Evolutionary conservation across 495 filamentous ascomycete species (phyloP).

Genomic region (Podospora pseudoanserina): DNA sequence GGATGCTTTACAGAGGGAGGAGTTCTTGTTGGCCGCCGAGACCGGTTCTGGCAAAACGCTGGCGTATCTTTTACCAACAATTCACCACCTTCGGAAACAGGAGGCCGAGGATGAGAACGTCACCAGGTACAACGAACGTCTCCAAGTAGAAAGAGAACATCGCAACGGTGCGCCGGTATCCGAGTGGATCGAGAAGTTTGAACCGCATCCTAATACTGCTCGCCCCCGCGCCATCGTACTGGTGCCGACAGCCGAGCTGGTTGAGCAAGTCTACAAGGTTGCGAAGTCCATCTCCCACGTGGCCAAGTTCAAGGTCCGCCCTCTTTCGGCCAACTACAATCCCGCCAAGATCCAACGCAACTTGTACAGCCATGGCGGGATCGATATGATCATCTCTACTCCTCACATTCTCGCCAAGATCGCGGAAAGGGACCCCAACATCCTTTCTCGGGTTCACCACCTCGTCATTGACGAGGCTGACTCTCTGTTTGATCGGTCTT

Average conservation of each 20-base stretch:
- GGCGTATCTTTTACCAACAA: slow-evolving; percentile 76
- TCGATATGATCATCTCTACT: slow-evolving; percentile 84
- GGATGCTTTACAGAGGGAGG: slow-evolving; percentile 46
- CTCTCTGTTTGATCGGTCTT: slow-evolving; percentile 88
- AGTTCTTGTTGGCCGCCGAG: slow-evolving; percentile 89
- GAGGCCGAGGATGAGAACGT: slow-evolving; percentile 61
- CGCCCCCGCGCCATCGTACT: slow-evolving; percentile 81
- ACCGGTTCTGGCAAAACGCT: slow-evolving; percentile 96
- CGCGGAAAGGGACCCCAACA: slow-evolving; percentile 78
- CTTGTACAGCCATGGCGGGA: slow-evolving; percentile 73
- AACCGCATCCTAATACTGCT: slow-evolving; percentile 65
- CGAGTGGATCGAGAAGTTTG: slow-evolving; percentile 45
- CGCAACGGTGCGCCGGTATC: slow-evolving; percentile 50
- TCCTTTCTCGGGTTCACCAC: slow-evolving; percentile 81
- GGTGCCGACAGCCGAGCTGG: slow-evolving; percentile 90
- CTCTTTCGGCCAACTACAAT: slow-evolving; percentile 72
- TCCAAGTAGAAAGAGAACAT: slow-evolving; percentile 42
- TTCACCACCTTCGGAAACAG: slow-evolving; percentile 77
- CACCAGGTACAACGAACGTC: slow-evolving; percentile 48
- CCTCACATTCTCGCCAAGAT: slow-evolving; percentile 85
- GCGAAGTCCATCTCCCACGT: slow-evolving; percentile 77
- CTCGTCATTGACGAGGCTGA: slow-evolving; percentile 93
- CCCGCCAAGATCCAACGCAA: slow-evolving; percentile 78
- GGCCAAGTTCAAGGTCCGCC: slow-evolving; percentile 74
- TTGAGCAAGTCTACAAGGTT: slow-evolving; percentile 76